Base-by-base conservation (phyloP, 2,329 filamentous ascomycete genomes). In the Talaromyces piceae region DNA sequence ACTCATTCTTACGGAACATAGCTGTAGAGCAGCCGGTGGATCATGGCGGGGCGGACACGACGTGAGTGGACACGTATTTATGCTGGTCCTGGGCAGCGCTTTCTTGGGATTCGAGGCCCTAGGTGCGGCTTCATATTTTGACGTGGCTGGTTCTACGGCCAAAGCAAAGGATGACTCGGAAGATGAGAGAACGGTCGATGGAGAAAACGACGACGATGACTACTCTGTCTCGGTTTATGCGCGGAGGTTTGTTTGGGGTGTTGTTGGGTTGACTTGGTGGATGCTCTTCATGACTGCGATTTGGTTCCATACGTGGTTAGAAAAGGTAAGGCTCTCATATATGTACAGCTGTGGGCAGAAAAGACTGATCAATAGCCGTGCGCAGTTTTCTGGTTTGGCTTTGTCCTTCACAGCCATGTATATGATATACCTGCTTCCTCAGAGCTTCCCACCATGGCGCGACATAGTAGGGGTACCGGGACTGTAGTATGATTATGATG, bases 271-370 rank as follows among this genome's bases (percentile, higher is more conserved):
- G 63, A 88, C 85, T 63, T 80, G 84, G 74, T 97, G 93, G 88
- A 98, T 98, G 93, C 70, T 98, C 66, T 77, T 97, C 55, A 98
- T 98, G 93, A 98, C 93, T 37, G 91, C 91, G 2, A 91, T 94
- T 33, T 98, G 91, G 77, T 98, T 98, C 64, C 93, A 98, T 69
- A 98, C 93, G 0, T 97, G 91, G 91, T 84, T 94, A 61, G 93
- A 98, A 74, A 98, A 97, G 85, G 86, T 87, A 61, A 63, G 77
- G 66, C 33, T 5, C 20, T 22, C 25, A 12, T 5, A 30, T 27
- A 4, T 18, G n/a, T 22, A 6, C 20, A 20, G 7, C 9, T 20
- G 20, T 33, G 11, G 11, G 26, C 11, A 28, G 26, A 11, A 28
- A n/a, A 47, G 25, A 23, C 9, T 28, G 18, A 16, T 45, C 7